These are phyloP conservation scores for Endothia cerciana DNA, from an alignment of 2,329 filamentous ascomycete genomes.

Conservation along the genomic window DNA sequence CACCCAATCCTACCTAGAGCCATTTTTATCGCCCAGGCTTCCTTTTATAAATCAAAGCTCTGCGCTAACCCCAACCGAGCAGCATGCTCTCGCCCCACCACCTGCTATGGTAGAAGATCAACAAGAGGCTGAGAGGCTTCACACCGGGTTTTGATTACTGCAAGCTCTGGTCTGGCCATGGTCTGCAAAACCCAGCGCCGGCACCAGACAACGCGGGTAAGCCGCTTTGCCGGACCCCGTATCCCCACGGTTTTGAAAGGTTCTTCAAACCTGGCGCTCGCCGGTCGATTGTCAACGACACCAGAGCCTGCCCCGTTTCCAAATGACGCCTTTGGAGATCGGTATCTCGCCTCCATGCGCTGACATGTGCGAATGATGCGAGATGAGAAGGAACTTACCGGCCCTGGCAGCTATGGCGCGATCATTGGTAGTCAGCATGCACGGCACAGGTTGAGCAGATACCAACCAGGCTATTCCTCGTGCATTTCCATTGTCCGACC, in stretches of 20 bases:
- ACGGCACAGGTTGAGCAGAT: too few relatives aligned
- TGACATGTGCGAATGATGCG: too few relatives aligned
- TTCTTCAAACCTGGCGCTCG: not conserved
- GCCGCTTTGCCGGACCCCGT: not conserved
- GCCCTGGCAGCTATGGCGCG: not conserved
- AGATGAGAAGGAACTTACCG: not conserved
- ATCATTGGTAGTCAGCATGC: too few relatives aligned
- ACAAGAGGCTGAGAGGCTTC: not conserved
- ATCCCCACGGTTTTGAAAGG: not conserved
- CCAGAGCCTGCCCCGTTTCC: too few relatives aligned
- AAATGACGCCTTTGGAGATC: not conserved
- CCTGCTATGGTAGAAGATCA: not conserved
- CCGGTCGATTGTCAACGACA: too few relatives aligned
- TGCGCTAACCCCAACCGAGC: not conserved
- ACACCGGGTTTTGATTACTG: not conserved
- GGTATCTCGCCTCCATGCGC: not conserved
- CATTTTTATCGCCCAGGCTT: not conserved
- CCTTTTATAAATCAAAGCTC: constrained; percentile 5
- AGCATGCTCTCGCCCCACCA: not conserved
- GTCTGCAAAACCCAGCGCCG: not conserved
- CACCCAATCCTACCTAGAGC: constrained; percentile 10
- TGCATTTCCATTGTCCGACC: too few relatives aligned
- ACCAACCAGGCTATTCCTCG: too few relatives aligned
- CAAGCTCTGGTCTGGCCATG: not conserved
- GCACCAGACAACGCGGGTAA: not conserved